Evolutionary conservation across 345 rosid species (phyloP), one percentile per base, ranked within the genome.

Genomic region (Jatropha curcas): DNA sequence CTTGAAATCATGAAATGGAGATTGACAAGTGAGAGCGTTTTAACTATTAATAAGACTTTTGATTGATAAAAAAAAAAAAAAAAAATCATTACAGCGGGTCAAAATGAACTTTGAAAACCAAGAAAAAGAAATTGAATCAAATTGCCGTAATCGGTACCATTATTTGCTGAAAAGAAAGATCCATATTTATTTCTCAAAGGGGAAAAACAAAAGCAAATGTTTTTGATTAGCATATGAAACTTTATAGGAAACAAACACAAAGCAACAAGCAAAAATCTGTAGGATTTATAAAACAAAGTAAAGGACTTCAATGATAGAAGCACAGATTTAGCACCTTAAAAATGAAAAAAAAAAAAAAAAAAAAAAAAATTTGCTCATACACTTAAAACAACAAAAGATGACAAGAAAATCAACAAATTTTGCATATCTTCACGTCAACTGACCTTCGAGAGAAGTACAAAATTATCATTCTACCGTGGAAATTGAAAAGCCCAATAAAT

Each of bases 231-330:
- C 59, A 37, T 19, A 35, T 53, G 60, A 55, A 55, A 14, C 52
- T 56, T 69, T 60, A 57, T 13, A 60, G 14, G 45, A 71, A 46
- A 70, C 31, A 70, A 20, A 64, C 73, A 37, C 67, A 22, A 37
- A 62, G 30, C 10, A 39, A 62, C 30, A 58, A 17, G 35, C 50
- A 41, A 57, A n/a, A 28, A 56, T 61, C 65, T 37, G 9, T 61
- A 16, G 34, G 14, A 61, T 35, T 61, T 20, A 14, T 41, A 25
- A 41, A 41, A 50, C 51, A 64, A 64, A 25, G 1, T 10, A n/a
- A 25, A 4, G 25, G 33, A 64, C 30, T 43, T 41, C 33, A 13
- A 64, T 39, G 30, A 37, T 37, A 37, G 30, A 37, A 63, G 37
- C 30, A 63, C 22, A 37, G 12, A 37, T 35, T 37, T 14, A 48